These are phyloP conservation scores for Zangia roseola DNA, from an alignment of 768 basidiomycete genomes.

Conservation along the genomic window DNA sequence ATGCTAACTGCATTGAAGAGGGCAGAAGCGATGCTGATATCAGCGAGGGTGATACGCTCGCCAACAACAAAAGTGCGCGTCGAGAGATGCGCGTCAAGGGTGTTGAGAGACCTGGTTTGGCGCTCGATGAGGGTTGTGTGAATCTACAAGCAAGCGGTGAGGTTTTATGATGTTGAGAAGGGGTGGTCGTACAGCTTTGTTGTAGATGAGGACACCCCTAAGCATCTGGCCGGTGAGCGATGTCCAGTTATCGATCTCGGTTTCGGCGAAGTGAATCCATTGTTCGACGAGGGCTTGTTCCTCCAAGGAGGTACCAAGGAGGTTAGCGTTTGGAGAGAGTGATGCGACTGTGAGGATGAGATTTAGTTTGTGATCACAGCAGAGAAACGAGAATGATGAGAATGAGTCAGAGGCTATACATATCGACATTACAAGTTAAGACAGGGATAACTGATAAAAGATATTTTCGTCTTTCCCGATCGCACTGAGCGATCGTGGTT, in stretches of 20 bases:
- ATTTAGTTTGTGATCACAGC: constrained; percentile 16
- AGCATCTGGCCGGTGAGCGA: constrained; percentile 43
- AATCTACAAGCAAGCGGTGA: constrained; percentile 38
- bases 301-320: constrained; percentile 64
- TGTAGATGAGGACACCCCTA: constrained; percentile 62
- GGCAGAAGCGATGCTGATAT: constrained; percentile 65
- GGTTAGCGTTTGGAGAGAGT: constrained; percentile 72
- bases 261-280: constrained; percentile 77
- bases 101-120: constrained; percentile 55
- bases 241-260: constrained; percentile 50
- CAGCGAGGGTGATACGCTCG: constrained; percentile 93
- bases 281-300: constrained; percentile 80
- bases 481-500: constrained; percentile 10
- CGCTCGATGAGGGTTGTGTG: constrained; percentile 56
- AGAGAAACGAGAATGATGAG: neutral
- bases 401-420: constrained; percentile 13
- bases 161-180: neutral
- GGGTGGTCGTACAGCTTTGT: constrained; percentile 67
- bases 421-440: constrained; percentile 62
- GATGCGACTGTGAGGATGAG: constrained; percentile 56
- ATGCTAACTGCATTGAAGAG: constrained; percentile 52
- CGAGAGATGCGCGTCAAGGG: constrained; percentile 71
- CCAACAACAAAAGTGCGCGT: constrained; percentile 88
- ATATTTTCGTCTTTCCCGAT: constrained; percentile 25
- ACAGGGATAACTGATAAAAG: constrained; percentile 69